Evolutionary conservation across 225 moss, liverwort and hornwort genomes (phyloP), one percentile per base, ranked within the genome.

Genomic region (Thuidium tamariscinum): DNA sequence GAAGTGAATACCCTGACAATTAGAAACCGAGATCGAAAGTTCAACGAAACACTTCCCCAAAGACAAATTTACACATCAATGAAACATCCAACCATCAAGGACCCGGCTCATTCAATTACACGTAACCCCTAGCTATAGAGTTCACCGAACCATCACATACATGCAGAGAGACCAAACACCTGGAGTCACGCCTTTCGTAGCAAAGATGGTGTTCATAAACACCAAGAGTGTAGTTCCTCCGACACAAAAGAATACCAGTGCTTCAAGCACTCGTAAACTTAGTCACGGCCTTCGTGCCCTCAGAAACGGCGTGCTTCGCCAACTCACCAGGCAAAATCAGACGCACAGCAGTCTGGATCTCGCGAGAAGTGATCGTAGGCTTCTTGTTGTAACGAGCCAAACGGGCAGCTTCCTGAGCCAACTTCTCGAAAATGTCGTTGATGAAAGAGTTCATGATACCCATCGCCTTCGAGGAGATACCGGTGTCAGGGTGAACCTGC

Each of bases 401-500:
- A 22, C 88, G 59, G 10, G 88, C 86, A 7, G 88, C 91, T 55
- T 91, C 91, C 81, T 91, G 86, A 7, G 88, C 88, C 48, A 88
- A 19, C 83, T 91, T 91, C 86, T 91, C 86, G 39, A 91, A 91
- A 13, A 91, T 91, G 25, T 91, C 86, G 49, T 91, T 91, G 56
- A 91, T 91, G 25, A 91, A 91, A 25, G 89, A 91, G 82, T 91
- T 91, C 89, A 91, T 91, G 60, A 89, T 91, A 0, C 91, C 91
- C 91, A 91, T 91, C 3, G 91, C 91, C 89, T 91, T 91, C 21
- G 91, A 91, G 0, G 89, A 91, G 66, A 91, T 91, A 7, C 89
- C 91, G 2, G 87, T 91, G 26, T 89, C 91, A 3, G 85, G 89
- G 8, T 89, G 89, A 14, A 89, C 91, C 89, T 91, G 78, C 37